Base-by-base conservation (phyloP, 2,329 filamentous ascomycete genomes). In the Neopestalotiopsis rosae region DNA sequence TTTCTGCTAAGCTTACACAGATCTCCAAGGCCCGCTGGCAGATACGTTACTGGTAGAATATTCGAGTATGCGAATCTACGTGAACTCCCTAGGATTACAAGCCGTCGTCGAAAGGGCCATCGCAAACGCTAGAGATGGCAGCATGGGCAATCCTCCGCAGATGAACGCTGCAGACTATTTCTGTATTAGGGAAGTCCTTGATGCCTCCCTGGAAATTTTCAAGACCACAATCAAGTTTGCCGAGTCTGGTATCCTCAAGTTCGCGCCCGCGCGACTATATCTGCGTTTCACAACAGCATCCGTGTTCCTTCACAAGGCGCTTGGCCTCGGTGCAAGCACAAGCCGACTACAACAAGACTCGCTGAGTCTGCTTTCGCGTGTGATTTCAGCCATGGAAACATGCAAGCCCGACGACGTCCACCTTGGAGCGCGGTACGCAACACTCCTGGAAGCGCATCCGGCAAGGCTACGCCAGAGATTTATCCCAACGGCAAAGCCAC, bases 281-380 rank as follows among this genome's bases (percentile, higher is more conserved):
- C 28, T 58, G 1, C n/a, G 86, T 30, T 84, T 88, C 61, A 87
- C 85, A 2, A 86, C 85, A 2, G 85, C 85, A 0, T 88, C 86
- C 0, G 86, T 89, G 5, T 87, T 88, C 68, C 77, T 88, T 3
- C 82, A 88, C 72, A 84, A 84, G 34, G 74, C 69, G 0, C 68
- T 74, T 0, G 69, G 61, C 71, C 4, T 73, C 69, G 63, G 63
- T 10, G 58, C 32, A 10, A 61, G 17, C 58, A 61, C 28, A n/a
- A 61, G 30, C 9, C 24, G 58, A 32, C 30, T 61, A 61, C 12
- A n/a, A 61, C 12, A n/a, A 17, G 58, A 34, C 34, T 61, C 24
- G 2, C 30, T 61, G 5, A 32, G 32, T 52, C 12, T 56, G 2
- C 40, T 65, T 10, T 24, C 63, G 9, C n/a, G 42, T 10, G 63